Conservation (phyloP, 805 yeast species). For the Komagataella pseudopastoris region DNA sequence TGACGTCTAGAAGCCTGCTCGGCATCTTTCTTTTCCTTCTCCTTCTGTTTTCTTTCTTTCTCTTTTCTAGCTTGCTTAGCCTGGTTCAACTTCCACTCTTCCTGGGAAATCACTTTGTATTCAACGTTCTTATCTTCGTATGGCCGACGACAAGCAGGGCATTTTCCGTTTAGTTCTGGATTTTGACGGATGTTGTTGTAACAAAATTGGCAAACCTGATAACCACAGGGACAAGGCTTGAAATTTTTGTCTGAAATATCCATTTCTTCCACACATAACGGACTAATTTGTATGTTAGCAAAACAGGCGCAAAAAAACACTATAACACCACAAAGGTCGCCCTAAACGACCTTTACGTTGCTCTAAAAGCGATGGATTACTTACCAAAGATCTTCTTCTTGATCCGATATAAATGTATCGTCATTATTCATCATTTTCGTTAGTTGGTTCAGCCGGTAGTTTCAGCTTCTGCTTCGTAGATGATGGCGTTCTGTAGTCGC, state of each 20-base stretch:
- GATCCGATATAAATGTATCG: conserved; percentile 60
- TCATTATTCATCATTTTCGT: conserved; percentile 14
- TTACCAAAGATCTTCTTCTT: conserved; percentile 64
- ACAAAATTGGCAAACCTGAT: conserved; percentile 96
- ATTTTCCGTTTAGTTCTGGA: conserved; percentile 88
- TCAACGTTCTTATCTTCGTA: conserved; percentile 91
- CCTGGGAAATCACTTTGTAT: conserved; percentile 70
- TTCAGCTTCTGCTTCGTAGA: not conserved
- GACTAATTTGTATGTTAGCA: conserved; percentile 29
- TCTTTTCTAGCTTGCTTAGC: conserved; percentile 71
- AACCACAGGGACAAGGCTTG: conserved; percentile 99
- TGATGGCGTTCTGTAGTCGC: not conserved
- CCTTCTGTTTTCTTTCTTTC: conserved; percentile 69
- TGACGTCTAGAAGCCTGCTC: conserved; percentile 79
- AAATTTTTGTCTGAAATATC: conserved; percentile 92
- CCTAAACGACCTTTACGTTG: not conserved
- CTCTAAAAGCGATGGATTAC: conserved; percentile 9
- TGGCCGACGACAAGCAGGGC: conserved; percentile 94
- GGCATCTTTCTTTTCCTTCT: conserved; percentile 83
- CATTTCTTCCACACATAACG: conserved; percentile 95
- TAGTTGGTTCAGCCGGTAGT: not conserved
- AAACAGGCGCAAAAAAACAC: not conserved
- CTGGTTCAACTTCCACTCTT: conserved; percentile 78
- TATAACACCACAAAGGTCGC: not conserved
- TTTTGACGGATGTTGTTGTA: conserved; percentile 92